Conservation (phyloP, 352 stramenopile genomes). For the Globisporangium megalacanthum region DNA sequence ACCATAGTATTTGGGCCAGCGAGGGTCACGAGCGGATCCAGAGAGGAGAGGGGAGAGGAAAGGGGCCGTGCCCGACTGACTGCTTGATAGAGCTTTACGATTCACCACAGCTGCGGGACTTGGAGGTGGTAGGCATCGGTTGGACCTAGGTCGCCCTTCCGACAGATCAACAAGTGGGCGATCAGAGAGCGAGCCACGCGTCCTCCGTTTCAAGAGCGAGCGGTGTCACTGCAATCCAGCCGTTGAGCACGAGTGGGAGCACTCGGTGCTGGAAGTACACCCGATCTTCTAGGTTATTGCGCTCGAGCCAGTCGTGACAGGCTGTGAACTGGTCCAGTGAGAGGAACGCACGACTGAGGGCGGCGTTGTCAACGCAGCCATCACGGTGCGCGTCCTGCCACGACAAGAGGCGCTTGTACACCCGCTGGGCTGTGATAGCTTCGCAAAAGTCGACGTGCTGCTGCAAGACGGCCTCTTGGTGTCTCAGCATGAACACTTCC, state of each 20-base stretch:
- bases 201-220: slow-evolving; percentile 23
- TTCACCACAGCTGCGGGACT: background rate
- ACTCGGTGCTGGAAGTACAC: slow-evolving; percentile 24
- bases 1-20: slow-evolving; percentile 6
- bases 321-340: slow-evolving; percentile 28
- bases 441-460: slow-evolving; percentile 26
- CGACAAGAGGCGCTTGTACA: slow-evolving; percentile 30
- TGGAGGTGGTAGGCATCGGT: too few species aligned
- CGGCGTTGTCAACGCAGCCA: background rate
- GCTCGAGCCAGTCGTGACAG: slow-evolving; percentile 25
- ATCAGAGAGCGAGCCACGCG: slow-evolving; percentile 19
- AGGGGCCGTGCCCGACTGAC: background rate
- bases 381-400: slow-evolving; percentile 19
- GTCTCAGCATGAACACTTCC: slow-evolving; percentile 17
- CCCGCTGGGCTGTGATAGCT: slow-evolving; percentile 24
- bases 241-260: slow-evolving; percentile 28
- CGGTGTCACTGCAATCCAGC: slow-evolving; percentile 26
- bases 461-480: slow-evolving; percentile 26
- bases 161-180: background rate
- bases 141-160: too few species aligned
- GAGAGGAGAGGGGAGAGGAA: too few species aligned
- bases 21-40: too few species aligned
- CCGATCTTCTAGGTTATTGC: slow-evolving; percentile 7
- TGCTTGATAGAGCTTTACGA: background rate
- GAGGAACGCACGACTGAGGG: slow-evolving; percentile 21